A percentile compares a stretch with the other conserved stretches of the same genome.
Evolutionary conservation across 768 basidiomycete genomes (phyloP).

Genomic region (Calocybe cyanea): DNA sequence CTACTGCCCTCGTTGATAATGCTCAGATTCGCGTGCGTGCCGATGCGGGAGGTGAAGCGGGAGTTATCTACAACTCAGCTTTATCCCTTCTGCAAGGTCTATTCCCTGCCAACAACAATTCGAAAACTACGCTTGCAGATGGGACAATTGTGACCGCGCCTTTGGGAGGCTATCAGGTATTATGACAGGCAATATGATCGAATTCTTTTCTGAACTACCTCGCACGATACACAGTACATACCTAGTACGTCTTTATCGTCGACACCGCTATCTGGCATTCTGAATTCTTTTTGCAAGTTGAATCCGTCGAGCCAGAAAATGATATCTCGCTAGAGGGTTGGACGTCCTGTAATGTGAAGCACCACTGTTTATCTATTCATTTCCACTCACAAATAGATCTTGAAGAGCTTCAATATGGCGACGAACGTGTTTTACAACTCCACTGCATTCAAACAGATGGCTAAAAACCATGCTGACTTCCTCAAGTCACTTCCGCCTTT

Average conservation of each 20-base stretch:
- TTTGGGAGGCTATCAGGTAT: constrained; percentile 59
- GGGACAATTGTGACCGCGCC: constrained; percentile 57
- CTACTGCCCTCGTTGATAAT: constrained; percentile 30
- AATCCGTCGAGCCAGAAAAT: constrained; percentile 58
- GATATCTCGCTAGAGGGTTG: constrained; percentile 67
- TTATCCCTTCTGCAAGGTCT: constrained; percentile 67
- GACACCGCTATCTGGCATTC: neutral
- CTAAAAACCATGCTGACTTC: constrained; percentile 42
- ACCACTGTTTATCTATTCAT: neutral
- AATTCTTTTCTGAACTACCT: neutral
- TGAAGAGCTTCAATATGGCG: constrained; percentile 43
- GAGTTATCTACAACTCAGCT: constrained; percentile 64
- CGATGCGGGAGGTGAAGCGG: constrained; percentile 67
- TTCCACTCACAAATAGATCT: neutral
- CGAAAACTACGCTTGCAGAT: constrained; percentile 61
- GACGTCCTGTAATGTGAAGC: constrained; percentile 51
- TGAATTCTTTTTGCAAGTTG: constrained; percentile 32
- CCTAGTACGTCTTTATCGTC: constrained; percentile 27
- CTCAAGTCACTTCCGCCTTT: constrained; percentile 45
- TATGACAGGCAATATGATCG: neutral
- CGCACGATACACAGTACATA: constrained; percentile 23
- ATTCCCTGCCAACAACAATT: constrained; percentile 46
- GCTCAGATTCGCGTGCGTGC: constrained; percentile 47
- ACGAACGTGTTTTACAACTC: constrained; percentile 57
- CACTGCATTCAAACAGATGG: constrained; percentile 42